Evolutionary conservation across 768 basidiomycete species (phyloP), one percentile per base, ranked within the genome.

Genomic region (Lactarius hatsudake): DNA sequence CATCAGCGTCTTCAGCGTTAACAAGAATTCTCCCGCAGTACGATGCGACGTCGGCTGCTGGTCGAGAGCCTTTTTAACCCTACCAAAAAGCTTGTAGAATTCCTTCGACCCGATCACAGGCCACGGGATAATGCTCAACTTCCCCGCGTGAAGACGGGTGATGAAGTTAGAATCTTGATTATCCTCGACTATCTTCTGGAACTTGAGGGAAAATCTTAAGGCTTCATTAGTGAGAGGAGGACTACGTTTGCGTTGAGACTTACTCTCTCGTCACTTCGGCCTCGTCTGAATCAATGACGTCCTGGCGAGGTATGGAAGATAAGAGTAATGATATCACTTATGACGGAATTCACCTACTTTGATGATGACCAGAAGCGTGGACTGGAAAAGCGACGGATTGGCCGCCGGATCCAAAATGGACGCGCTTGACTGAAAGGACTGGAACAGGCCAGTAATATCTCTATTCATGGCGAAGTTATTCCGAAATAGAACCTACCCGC

Each of bases 141-240:
- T 79, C 0, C 86, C 86, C 0, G 79, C 78, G 64, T 88, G 87
- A 5, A 88, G 79, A 2, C 80, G 82, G 30, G 84, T 82, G 63
- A 88, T 86, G 72, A 88, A 88, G 67, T 88, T 88, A 0, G 82
- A 77, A 36, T 81, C 85, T 71, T 86, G 86, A 64, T 88, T 85
- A 6, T 85, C 80, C 61, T 84, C 80, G 15, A 88, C 86, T 23
- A 88, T 87, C 74, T 82, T 80, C 75, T 86, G 77, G 70, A 87
- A 84, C 67, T 87, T 87, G 15, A 83, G 77, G 1, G 78, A 79
- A 69, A 87, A 87, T 66, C 86, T n/a, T 87, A 45, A 5, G 26
- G 4, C 9, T 23, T 40, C 17, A 56, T 13, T 40, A 38, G 53
- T 30, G 34, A 58, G 30, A 56, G 48, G 17, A 26, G 26, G 12